A percentile compares a stretch with the other conserved stretches of the same genome.
Conservation (phyloP, 2,329 filamentous ascomycete genomes). For the Ustulina deusta region DNA sequence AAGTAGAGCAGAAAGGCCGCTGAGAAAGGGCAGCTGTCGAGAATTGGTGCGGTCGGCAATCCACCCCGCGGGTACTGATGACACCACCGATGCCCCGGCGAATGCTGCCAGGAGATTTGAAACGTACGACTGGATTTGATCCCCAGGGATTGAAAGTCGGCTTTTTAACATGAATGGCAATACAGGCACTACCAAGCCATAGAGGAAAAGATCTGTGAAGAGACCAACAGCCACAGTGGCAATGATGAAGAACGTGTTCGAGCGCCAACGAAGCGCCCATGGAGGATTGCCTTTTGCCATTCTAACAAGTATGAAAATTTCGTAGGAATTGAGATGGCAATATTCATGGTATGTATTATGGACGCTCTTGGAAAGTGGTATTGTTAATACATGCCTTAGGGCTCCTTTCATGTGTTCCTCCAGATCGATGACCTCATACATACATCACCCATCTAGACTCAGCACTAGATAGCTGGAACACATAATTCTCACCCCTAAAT, state of each 20-base stretch:
- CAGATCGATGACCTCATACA: slow-evolving; percentile 28
- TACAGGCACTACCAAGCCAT: slow-evolving; percentile 69
- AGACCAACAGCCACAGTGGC: slow-evolving; percentile 66
- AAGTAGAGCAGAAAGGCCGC: slow-evolving; percentile 64
- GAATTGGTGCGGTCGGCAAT: slow-evolving; percentile 66
- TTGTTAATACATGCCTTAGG: neutral
- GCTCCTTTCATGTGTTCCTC: slow-evolving; percentile 13
- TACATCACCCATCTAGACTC: neutral
- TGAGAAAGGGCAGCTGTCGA: slow-evolving; percentile 68
- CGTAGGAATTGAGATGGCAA: neutral
- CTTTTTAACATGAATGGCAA: slow-evolving; percentile 68
- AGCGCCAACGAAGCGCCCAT: slow-evolving; percentile 60
- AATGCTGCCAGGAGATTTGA: slow-evolving; percentile 66
- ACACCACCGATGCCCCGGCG: slow-evolving; percentile 64
- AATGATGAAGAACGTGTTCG: slow-evolving; percentile 69
- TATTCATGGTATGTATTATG: neutral
- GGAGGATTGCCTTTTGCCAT: slow-evolving; percentile 37
- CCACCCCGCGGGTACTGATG: slow-evolving; percentile 64
- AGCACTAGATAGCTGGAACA: neutral
- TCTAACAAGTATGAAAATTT: neutral
- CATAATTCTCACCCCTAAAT: neutral
- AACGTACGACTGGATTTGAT: slow-evolving; percentile 63
- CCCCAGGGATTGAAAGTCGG: slow-evolving; percentile 60
- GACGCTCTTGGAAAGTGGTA: neutral
- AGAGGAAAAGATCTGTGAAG: slow-evolving; percentile 71